A percentile compares a stretch with the other conserved stretches of the same genome.
Conservation (phyloP, 2,329 filamentous ascomycete genomes). For the Chaetoscypha palmicola region DNA sequence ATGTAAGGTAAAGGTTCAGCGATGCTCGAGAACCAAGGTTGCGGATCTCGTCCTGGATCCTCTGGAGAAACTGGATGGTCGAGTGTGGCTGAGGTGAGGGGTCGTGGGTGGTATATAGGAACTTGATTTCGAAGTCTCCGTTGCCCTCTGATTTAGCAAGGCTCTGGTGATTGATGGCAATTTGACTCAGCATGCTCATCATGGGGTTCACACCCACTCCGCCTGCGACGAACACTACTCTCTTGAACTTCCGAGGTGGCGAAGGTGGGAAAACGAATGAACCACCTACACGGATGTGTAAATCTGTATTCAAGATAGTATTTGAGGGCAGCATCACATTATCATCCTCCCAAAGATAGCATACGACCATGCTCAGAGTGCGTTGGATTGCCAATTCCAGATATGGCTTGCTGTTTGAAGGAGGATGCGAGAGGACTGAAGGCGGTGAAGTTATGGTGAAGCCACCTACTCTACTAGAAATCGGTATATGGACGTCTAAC, state of each 20-base stretch:
- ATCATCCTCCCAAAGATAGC: too few species aligned
- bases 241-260: slow-evolving; percentile 39
- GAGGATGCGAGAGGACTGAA: slow-evolving; percentile 45
- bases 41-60: too few species aligned
- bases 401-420: slow-evolving; percentile 42
- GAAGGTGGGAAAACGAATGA: slow-evolving; percentile 71
- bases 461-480: slow-evolving; percentile 63
- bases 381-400: slow-evolving; percentile 74
- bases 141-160: neutral
- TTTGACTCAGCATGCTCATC: slow-evolving; percentile 26
- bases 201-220: slow-evolving; percentile 32
- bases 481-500: slow-evolving; percentile 75
- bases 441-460: slow-evolving; percentile 84
- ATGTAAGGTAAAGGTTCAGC: too few species aligned
- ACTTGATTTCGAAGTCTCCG: slow-evolving; percentile 13
- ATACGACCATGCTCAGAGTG: slow-evolving; percentile 63
- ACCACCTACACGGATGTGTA: slow-evolving; percentile 69
- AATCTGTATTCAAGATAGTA: slow-evolving; percentile 49
- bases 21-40: too few species aligned
- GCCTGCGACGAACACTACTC: slow-evolving; percentile 57
- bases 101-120: slow-evolving; percentile 28
- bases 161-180: slow-evolving; percentile 6
- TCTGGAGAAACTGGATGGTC: too few species aligned
- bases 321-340: slow-evolving; percentile 53
- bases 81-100: too few species aligned